phyloP scores from a whole-genome alignment of 306 rosid genomes.

The Rubus idaeus region DNA sequence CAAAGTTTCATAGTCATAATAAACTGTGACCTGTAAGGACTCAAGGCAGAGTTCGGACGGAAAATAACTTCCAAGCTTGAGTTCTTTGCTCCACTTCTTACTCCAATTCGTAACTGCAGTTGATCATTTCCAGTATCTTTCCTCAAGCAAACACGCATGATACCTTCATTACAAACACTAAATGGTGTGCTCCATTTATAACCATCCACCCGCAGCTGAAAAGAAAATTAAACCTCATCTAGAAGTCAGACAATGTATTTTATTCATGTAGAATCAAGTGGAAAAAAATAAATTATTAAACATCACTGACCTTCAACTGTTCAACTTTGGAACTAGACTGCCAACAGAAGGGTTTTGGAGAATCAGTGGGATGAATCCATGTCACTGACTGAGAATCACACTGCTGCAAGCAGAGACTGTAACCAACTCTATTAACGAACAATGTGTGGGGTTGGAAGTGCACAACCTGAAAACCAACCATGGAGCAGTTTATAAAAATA shows the following conservation, averaged over 20 bases:
- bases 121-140: constrained; percentile 53
- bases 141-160: constrained; percentile 70
- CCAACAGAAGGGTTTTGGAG: constrained; percentile 85
- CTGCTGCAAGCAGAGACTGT: constrained; percentile 85
- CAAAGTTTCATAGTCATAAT: constrained; percentile 11
- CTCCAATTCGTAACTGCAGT: constrained; percentile 67
- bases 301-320: constrained; percentile 63
- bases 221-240: constrained; percentile 13
- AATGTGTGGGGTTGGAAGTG: constrained; percentile 83
- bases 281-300: not conserved
- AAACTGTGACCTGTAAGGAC: constrained; percentile 81
- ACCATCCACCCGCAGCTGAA: constrained; percentile 79
- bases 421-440: constrained; percentile 82
- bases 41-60: constrained; percentile 64
- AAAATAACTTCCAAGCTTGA: constrained; percentile 87
- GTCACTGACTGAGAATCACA: constrained; percentile 70
- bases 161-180: constrained; percentile 79
- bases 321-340: constrained; percentile 78
- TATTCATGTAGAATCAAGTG: not conserved
- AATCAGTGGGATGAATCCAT: constrained; percentile 88
- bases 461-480: constrained; percentile 67
- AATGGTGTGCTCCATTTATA: constrained; percentile 93
- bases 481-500: constrained; percentile 7
- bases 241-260: constrained; percentile 27
- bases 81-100: constrained; percentile 87